A percentile compares a stretch with the other conserved stretches of the same genome.
These are phyloP conservation scores for Zymoseptoria ardabiliae DNA, from an alignment of 2,329 filamentous ascomycete genomes.

Conservation along the genomic window DNA sequence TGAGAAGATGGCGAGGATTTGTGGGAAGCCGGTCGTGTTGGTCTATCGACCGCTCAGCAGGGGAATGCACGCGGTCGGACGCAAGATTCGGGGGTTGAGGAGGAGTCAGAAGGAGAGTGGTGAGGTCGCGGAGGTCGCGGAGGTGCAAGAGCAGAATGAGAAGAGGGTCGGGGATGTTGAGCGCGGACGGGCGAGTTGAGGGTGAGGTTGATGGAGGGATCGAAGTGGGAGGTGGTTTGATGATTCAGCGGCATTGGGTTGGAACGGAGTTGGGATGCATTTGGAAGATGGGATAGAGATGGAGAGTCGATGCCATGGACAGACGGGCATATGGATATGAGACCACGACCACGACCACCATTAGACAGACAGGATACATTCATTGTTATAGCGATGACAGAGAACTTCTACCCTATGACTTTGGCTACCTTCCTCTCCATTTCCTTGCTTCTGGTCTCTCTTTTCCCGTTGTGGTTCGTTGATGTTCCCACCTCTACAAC, in stretches of 20 bases:
- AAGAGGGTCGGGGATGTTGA: conserved; percentile 10
- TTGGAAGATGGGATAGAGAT: too few relatives aligned
- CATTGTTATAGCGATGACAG: too few relatives aligned
- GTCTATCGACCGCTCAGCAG: conserved; percentile 15
- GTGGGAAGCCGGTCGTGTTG: conserved; percentile 28
- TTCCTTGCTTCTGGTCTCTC: too few relatives aligned
- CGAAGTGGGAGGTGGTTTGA: neutral
- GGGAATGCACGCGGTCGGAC: conserved; percentile 11
- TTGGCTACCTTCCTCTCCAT: too few relatives aligned
- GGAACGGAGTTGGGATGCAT: too few relatives aligned
- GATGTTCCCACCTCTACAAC: too few relatives aligned
- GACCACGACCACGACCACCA: too few relatives aligned
- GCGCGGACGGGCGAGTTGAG: conserved; percentile 2
- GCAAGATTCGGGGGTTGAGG: conserved; percentile 9
- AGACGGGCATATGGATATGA: too few relatives aligned
- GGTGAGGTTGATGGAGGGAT: neutral
- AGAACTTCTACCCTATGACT: too few relatives aligned
- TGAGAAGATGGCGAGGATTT: conserved; percentile 34
- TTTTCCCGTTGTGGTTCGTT: too few relatives aligned
- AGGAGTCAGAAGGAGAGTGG: conserved; percentile 14
- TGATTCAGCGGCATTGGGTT: conserved; percentile 3
- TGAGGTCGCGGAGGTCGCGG: conserved; percentile 10
- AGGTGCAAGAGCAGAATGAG: conserved; percentile 6
- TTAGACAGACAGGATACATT: too few relatives aligned
- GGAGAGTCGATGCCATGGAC: too few relatives aligned